Evolutionary conservation across 257 asterid species (phyloP).

Genomic region (Linderniella brevidens): DNA sequence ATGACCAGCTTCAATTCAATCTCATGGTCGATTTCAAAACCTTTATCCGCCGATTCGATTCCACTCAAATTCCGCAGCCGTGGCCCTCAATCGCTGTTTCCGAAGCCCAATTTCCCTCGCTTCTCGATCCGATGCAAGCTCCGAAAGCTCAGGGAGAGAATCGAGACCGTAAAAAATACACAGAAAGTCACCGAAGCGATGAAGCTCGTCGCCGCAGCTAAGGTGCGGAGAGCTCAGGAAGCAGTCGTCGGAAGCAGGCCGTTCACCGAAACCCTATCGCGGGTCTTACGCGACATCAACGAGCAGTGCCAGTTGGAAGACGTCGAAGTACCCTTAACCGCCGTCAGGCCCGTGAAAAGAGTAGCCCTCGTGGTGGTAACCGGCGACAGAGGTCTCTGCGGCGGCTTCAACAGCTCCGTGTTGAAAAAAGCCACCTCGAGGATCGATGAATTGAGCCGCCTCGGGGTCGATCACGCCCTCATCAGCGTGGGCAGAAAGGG

Average conservation of each 20-base stretch:
- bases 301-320: slow-evolving; percentile 79
- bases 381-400: slow-evolving; percentile 91
- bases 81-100: too few relatives aligned
- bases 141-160: slow-evolving; percentile 74
- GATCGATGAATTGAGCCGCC: slow-evolving; percentile 34
- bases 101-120: too few relatives aligned
- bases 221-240: slow-evolving; percentile 84
- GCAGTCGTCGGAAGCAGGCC: slow-evolving; percentile 84
- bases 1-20: too few relatives aligned
- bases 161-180: slow-evolving; percentile 65
- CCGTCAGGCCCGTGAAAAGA: slow-evolving; percentile 67
- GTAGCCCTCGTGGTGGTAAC: slow-evolving; percentile 86
- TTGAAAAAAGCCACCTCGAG: slow-evolving; percentile 56
- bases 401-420: slow-evolving; percentile 62
- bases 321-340: slow-evolving; percentile 60
- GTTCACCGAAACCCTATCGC: slow-evolving; percentile 75
- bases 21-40: too few relatives aligned
- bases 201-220: slow-evolving; percentile 98
- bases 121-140: slow-evolving; percentile 37
- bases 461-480: slow-evolving; percentile 53
- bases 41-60: too few relatives aligned
- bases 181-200: slow-evolving; percentile 93
- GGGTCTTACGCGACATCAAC: slow-evolving; percentile 81
- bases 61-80: too few relatives aligned
- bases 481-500: slow-evolving; percentile 87